Base-by-base conservation (phyloP, 345 rosid genomes). In the Crucihimalaya himalaica region DNA sequence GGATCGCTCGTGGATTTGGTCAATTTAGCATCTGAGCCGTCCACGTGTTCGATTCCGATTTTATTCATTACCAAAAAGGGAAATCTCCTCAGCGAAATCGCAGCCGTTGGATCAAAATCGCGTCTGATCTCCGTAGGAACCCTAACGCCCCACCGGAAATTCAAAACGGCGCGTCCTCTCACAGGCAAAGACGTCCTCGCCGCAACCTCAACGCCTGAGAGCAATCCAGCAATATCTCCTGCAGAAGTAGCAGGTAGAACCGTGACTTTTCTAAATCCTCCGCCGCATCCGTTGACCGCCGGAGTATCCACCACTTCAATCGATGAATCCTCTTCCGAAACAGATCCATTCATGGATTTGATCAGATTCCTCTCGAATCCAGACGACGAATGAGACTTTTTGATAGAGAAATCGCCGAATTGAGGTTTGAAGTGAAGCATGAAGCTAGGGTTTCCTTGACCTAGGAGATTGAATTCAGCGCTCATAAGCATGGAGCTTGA, bases 91-190 rank as follows among this genome's bases (percentile, higher is more conserved):
- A 87, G 34, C 51, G 89, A 81, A 52, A 88, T 61, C 64, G 84
- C 89, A 37, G 78, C 83, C 52, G 82, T 73, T 5, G 84, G 82
- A 20, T 71, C 78, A 11, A 72, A 13, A 25, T 82, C 83, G 3
- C 28, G 70, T 58, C 81, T 83, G 19, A 68, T 72, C 76, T 88
- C 96, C 50, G 84, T 78, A 5, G 99, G 99, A 63, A 89, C 84
- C 89, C 93, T 84, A 48, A 94, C 85, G 2, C 98, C 98, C 98
- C 98, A 94, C 60, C 96, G 82, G 85, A 87, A 88, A 71, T 81
- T 89, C 72, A 91, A 73, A 3, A 87, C 81, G 8, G 92, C 93
- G 6, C 78, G 82, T 31, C 86, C 83, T 81, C 82, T 85, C 34
- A 91, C 81, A 4, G 98, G 97, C 3, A 94, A 67, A 20, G 68